Percentiles rank a stretch among this genome's conserved stretches.
Conservation (phyloP, 345 rosid species). For the Physaria fendleri region DNA sequence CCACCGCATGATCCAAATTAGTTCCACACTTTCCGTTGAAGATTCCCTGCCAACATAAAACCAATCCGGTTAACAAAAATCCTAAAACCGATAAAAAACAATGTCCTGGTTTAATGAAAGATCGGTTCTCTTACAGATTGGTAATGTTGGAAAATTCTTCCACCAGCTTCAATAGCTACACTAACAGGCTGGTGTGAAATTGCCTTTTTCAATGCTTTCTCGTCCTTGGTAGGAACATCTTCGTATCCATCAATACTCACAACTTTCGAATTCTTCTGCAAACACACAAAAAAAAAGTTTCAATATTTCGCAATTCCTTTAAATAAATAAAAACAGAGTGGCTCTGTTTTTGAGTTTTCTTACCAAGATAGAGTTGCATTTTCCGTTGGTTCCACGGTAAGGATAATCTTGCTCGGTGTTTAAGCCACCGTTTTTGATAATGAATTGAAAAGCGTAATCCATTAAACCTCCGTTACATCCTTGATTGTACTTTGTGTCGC, state of each 20-base stretch:
- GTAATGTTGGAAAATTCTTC: slow-evolving; percentile 70
- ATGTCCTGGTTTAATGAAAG: too few species aligned
- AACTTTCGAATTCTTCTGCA: slow-evolving; percentile 61
- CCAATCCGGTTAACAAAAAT: slow-evolving; percentile 4
- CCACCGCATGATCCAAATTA: slow-evolving; percentile 72
- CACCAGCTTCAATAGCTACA: slow-evolving; percentile 95
- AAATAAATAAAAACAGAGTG: not conserved
- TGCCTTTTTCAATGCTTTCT: slow-evolving; percentile 60
- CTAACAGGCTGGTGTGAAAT: slow-evolving; percentile 81
- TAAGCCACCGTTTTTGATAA: slow-evolving; percentile 75
- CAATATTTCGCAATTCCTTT: not conserved
- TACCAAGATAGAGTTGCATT: slow-evolving; percentile 55
- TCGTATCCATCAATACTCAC: slow-evolving; percentile 77
- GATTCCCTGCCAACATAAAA: slow-evolving; percentile 45
- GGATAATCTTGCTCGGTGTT: slow-evolving; percentile 75
- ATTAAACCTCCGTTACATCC: slow-evolving; percentile 95
- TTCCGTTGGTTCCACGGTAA: slow-evolving; percentile 46
- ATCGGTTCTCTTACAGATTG: slow-evolving; percentile 43
- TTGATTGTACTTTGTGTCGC: slow-evolving; percentile 56
- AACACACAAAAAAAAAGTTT: not conserved
- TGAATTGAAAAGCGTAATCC: slow-evolving; percentile 95
- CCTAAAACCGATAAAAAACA: not conserved
- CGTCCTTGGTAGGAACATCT: slow-evolving; percentile 57
- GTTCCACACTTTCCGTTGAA: slow-evolving; percentile 70
- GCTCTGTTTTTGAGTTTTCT: slow-evolving; percentile 9